Evolutionary conservation across 2,329 filamentous ascomycete species (phyloP), one percentile per base, ranked within the genome.

Genomic region (Apiospora hydei): DNA sequence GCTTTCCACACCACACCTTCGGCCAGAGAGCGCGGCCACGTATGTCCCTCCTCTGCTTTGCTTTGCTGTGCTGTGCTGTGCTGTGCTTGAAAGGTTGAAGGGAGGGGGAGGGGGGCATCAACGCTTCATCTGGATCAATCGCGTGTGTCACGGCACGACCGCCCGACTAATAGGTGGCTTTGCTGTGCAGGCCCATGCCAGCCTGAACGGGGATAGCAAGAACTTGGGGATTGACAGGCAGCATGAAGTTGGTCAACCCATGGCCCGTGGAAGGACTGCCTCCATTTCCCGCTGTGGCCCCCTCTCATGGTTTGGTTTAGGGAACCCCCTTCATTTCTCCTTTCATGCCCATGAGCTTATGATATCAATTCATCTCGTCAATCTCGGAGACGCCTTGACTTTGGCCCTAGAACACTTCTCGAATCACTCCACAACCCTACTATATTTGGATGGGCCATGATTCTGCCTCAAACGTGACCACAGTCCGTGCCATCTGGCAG

Each of bases 311-410:
- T 21, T 46, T 47, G 51, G 49, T 47, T 43, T 24, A 70, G 67
- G 53, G 43, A 72, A 24, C 57, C 57, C 53, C 57, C 57, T 64
- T 64, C 57, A 64, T 64, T 64, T 64, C 57, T 64, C 57, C 34
- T 64, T 64, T 64, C 34, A 64, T 64, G 57, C 57, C 57, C 57
- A 64, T 64, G 57, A 64, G 57, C 57, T 61, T 41, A 68, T 73
- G 72, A 71, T 70, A 71, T 73, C 70, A 71, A 64, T 49, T 71
- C 57, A 70, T 67, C 53, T 71, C 67, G 44, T 46, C 72, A 70
- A 70, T 73, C 53, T 73, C 72, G 72, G 72, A 53, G 64, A 73
- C 70, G 70, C 72, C 72, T 71, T 47, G 69, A 64, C 57, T 64
- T 64, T 64, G 57, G 53, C 57, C 57, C 57, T 64, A 64, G 57